Conservation (phyloP, 768 basidiomycete species). For the Bullera alba region DNA sequence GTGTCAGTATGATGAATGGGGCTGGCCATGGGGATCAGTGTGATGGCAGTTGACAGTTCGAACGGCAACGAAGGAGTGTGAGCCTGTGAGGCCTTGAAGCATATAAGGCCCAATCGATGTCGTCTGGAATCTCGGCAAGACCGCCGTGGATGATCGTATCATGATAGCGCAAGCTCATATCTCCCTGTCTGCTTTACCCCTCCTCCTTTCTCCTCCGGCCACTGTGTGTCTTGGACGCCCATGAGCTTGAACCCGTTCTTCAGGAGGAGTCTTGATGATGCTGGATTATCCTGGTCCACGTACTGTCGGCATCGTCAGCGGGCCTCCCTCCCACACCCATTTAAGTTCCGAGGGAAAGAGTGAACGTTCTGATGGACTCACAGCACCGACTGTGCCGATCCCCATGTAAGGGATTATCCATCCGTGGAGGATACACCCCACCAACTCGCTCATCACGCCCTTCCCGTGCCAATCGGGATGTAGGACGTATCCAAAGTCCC, state of each 20-base stretch:
- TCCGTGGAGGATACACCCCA: conserved; percentile 7
- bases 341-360: neutral
- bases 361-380: neutral
- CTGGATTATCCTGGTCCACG: conserved; percentile 4
- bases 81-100: too few species aligned
- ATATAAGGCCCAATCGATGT: too few species aligned
- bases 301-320: neutral
- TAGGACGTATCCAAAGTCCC: conserved; percentile 12
- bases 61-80: too few species aligned
- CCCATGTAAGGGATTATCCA: conserved; percentile 13
- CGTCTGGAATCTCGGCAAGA: too few species aligned
- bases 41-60: too few species aligned
- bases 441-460: conserved; percentile 14
- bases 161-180: conserved; percentile 4
- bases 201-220: conserved; percentile 16
- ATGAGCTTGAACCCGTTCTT: conserved; percentile 6
- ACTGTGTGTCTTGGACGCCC: neutral
- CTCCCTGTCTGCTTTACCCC: conserved; percentile 2
- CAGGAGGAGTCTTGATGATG: neutral
- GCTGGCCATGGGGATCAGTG: too few species aligned
- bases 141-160: neutral
- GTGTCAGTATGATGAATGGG: too few species aligned
- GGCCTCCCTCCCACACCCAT: neutral
- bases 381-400: conserved; percentile 6
- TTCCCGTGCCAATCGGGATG: neutral